Conservation (phyloP, 2,329 filamentous ascomycete genomes). For the Claviceps maximensis region DNA sequence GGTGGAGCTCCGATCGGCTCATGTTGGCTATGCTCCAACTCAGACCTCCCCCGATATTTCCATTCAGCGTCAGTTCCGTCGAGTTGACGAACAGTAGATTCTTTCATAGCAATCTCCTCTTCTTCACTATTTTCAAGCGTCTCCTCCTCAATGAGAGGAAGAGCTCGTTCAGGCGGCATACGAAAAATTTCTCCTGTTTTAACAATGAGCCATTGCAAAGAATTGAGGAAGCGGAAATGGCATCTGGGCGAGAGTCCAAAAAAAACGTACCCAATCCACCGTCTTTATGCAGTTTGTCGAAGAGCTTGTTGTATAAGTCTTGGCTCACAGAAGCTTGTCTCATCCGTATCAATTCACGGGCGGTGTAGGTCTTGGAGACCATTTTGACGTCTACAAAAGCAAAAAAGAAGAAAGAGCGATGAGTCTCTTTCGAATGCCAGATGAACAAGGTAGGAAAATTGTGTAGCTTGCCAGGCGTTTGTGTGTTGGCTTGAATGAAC, state of each 20-base stretch:
- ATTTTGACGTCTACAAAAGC: conserved; percentile 27
- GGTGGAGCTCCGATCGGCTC: conserved; percentile 41
- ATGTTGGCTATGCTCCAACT: conserved; percentile 26
- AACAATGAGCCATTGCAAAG: background rate
- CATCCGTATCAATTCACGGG: conserved; percentile 30
- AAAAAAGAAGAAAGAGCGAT: conserved; percentile 28
- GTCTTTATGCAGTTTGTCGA: conserved; percentile 24
- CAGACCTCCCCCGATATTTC: conserved; percentile 32
- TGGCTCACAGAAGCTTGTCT: conserved; percentile 14
- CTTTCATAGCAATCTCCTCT: conserved; percentile 5
- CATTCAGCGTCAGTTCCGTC: conserved; percentile 29
- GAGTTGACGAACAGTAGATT: conserved; percentile 16
- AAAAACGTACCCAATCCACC: conserved; percentile 26
- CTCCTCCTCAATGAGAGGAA: conserved; percentile 21
- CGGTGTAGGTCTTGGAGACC: conserved; percentile 29
- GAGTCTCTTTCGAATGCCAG: conserved; percentile 21
- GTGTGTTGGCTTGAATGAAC: conserved; percentile 18
- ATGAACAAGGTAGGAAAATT: conserved; percentile 26
- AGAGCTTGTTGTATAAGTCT: conserved; percentile 17
- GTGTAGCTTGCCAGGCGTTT: conserved; percentile 8
- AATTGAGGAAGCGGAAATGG: background rate
- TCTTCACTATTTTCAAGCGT: conserved; percentile 7
- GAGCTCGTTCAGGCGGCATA: conserved; percentile 12
- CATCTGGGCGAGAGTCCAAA: background rate
- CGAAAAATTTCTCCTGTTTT: conserved; percentile 20